These are phyloP conservation scores for Calonectria leucothoes DNA, from an alignment of 2,329 filamentous ascomycete species.

Conservation along the genomic window DNA sequence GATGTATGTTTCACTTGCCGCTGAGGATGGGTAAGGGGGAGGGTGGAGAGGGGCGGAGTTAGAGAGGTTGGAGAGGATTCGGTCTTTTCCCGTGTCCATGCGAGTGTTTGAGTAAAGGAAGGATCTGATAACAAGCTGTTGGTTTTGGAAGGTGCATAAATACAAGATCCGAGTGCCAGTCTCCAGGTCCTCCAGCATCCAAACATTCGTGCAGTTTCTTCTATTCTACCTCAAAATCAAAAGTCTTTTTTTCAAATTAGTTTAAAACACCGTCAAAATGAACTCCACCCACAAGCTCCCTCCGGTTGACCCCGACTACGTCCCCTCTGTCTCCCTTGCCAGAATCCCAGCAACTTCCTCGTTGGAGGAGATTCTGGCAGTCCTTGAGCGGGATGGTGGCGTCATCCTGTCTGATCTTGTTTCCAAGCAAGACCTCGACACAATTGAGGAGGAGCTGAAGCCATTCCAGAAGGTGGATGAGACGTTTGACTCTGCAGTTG, in stretches of 20 bases:
- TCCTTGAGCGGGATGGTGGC: not conserved
- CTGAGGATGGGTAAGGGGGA: too few relatives aligned
- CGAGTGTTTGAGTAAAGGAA: not conserved
- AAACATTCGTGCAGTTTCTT: not conserved
- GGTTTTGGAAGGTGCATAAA: not conserved
- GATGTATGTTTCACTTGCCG: not conserved
- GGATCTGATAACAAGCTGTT: not conserved
- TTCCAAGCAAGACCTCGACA: not conserved
- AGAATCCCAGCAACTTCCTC: not conserved
- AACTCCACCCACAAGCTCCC: not conserved
- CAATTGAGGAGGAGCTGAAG: not conserved
- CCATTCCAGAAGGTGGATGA: not conserved
- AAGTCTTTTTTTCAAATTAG: not conserved
- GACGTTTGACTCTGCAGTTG: not conserved
- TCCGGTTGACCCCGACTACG: not conserved
- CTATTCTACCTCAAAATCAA: not conserved
- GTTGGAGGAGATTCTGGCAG: not conserved
- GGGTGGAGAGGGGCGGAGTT: not conserved
- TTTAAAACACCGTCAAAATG: not conserved
- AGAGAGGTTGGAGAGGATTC: not conserved
- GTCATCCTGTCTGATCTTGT: not conserved
- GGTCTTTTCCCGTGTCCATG: not conserved
- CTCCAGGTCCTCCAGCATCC: not conserved
- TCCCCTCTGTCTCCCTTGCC: not conserved
- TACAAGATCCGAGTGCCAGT: not conserved